Evolutionary conservation across 2,329 filamentous ascomycete genomes (phyloP), one percentile per base, ranked within the genome.

Genomic region (Alternaria dauci): DNA sequence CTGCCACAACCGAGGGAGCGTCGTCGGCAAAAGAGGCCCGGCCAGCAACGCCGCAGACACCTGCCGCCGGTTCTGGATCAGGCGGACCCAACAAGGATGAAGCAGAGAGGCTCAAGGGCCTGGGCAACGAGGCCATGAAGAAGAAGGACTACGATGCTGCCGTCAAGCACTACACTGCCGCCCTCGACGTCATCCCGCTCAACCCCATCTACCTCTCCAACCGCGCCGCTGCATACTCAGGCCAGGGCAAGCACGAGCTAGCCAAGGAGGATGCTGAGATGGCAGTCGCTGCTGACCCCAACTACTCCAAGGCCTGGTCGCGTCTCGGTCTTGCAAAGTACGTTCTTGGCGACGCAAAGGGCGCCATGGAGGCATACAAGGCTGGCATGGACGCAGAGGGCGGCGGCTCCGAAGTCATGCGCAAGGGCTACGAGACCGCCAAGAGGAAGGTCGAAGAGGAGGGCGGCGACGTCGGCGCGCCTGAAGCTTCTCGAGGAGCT

Each of bases 131-230:
- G 55, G 93, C 94, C 61, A 98, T 99, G 94, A 90, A 92, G 59
- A 88, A 91, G 78, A 97, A 97, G 83, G 93, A 98, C 80, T 97
- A 97, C 83, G 73, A 84, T 46, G 75, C 83, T 42, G 95, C 95
- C 63, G 93, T 98, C 77, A 89, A 92, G 71, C 84, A 91, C 69
- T 99, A 99, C 85, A 92, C 92, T 26, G 86, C 94, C 79, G 95
- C 95, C 4, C 88, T 99, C 26, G 85, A 87, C 57, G 84, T 97
- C 54, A 82, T 92, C 69, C 93, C 95, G 2, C 84, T 87, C 68
- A 98, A 99, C 82, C 92, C 94, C 39, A 95, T 99, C 80, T 99
- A 95, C 85, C 90, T 99, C 41, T 97, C 93, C 65, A 99, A 99
- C 87, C 93, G 95, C 69, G 95, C 95, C 11, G 95, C 95, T 47